Percentiles rank a stretch among this genome's conserved stretches.
Evolutionary conservation across 2,329 filamentous ascomycete species (phyloP).

Genomic region (Pseudocercospora cruenta): DNA sequence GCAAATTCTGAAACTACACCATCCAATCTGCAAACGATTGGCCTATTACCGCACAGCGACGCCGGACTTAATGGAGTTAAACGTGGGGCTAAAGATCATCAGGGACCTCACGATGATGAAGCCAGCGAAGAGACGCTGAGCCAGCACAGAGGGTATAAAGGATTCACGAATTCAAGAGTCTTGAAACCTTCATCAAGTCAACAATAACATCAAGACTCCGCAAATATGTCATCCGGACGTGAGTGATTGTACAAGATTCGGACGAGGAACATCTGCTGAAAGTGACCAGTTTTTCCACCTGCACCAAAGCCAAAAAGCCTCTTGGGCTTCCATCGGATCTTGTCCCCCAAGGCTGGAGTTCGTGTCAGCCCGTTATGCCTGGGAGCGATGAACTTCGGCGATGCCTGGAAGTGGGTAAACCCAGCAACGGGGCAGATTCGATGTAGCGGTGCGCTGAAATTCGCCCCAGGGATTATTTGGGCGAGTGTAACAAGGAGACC

Average conservation of each 20-base stretch:
- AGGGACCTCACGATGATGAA: not conserved
- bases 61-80: not conserved
- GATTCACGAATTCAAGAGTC: not conserved
- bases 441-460: not conserved
- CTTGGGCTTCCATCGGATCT: slow-evolving; percentile 56
- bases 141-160: not conserved
- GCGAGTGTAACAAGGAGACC: slow-evolving; percentile 37
- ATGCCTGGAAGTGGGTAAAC: slow-evolving; percentile 46
- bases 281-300: slow-evolving; percentile 18
- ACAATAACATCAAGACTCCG: not conserved
- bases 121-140: not conserved
- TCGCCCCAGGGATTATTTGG: slow-evolving; percentile 42
- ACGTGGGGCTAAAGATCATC: not conserved
- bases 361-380: slow-evolving; percentile 59
- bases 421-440: not conserved
- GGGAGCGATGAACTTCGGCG: slow-evolving; percentile 60
- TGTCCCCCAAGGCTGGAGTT: slow-evolving; percentile 55
- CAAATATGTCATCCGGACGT: slow-evolving; percentile 9
- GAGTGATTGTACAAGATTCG: too few relatives aligned
- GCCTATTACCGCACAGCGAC: too few relatives aligned
- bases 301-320: slow-evolving; percentile 41
- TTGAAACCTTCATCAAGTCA: too few relatives aligned
- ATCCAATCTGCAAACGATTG: too few relatives aligned
- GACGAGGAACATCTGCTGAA: too few relatives aligned
- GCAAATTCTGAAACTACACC: too few relatives aligned